Evolutionary conservation across 495 filamentous ascomycete genomes (phyloP).

Genomic region (Penicillium antarcticum): DNA sequence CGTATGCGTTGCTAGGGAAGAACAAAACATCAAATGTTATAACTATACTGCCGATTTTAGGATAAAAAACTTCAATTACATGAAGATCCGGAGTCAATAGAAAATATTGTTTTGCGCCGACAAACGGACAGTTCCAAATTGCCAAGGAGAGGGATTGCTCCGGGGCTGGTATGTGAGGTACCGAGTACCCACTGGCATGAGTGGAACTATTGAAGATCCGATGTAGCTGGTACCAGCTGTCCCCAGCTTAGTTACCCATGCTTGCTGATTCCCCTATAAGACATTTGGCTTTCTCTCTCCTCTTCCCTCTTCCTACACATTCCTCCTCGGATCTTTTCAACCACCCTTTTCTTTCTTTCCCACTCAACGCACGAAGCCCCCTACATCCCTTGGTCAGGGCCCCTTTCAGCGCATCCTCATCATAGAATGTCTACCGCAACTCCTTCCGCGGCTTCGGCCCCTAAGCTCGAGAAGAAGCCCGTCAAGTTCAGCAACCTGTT

Average conservation of each 20-base stretch:
- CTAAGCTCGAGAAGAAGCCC: constrained; percentile 91
- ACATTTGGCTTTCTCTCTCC: constrained; percentile 11
- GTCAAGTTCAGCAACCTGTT: constrained; percentile 99
- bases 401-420: constrained; percentile 52
- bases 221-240: constrained; percentile 7
- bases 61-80: not conserved
- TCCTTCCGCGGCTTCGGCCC: constrained; percentile 46
- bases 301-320: constrained; percentile 10
- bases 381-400: constrained; percentile 90
- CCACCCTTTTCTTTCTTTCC: constrained; percentile 11
- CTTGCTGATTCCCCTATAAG: constrained; percentile 20
- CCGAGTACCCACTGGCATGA: constrained; percentile 24
- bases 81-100: not conserved
- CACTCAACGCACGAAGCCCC: constrained; percentile 69
- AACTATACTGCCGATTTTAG: too few relatives aligned
- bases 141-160: not conserved
- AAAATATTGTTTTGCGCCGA: constrained; percentile 2
- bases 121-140: not conserved
- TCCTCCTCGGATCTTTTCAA: constrained; percentile 4
- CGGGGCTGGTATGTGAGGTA: constrained; percentile 23
- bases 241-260: constrained; percentile 11
- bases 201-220: constrained; percentile 15
- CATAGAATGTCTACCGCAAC: constrained; percentile 50
- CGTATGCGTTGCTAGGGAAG: constrained; percentile 7
- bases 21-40: not conserved